Percentiles rank a stretch among this genome's conserved stretches.
Conservation (phyloP, 805 yeast genomes). For the Monosporozyma siamensis region DNA sequence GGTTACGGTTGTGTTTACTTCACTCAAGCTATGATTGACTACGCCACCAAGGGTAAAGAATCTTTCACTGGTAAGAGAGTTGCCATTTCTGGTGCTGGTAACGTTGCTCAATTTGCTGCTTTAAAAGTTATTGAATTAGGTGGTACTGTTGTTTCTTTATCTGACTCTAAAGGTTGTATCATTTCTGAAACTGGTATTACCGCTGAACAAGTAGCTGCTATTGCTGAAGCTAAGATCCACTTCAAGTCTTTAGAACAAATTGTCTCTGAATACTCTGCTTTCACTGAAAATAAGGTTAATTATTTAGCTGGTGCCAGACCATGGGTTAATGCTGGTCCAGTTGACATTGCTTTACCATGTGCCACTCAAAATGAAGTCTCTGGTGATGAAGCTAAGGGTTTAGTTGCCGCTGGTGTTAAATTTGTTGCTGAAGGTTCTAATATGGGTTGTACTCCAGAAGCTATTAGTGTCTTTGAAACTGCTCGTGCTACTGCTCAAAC, state of each 20-base stretch:
- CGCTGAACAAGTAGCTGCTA: conserved; percentile 63
- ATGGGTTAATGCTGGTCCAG: conserved; percentile 85
- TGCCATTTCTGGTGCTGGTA: conserved; percentile 96
- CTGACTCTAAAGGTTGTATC: conserved; percentile 91
- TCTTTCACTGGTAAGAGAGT: conserved; percentile 88
- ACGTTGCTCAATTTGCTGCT: conserved; percentile 99
- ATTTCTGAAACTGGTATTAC: conserved; percentile 76
- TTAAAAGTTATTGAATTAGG: conserved; percentile 95
- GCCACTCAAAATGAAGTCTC: conserved; percentile 98
- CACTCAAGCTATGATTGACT: conserved; percentile 95
- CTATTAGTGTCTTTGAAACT: conserved; percentile 88
- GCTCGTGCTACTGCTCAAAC: conserved; percentile 43
- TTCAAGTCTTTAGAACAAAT: conserved; percentile 68
- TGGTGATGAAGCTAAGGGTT: conserved; percentile 92
- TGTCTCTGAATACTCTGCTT: conserved; percentile 46
- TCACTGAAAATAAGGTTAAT: conserved; percentile 52
- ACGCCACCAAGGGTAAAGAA: conserved; percentile 84
- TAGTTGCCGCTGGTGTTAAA: conserved; percentile 84
- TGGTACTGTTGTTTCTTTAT: conserved; percentile 85
- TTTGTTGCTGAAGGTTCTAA: conserved; percentile 98
- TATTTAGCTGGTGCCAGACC: conserved; percentile 93
- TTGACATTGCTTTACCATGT: conserved; percentile 93
- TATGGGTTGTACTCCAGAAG: conserved; percentile 98
- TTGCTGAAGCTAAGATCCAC: conserved; percentile 70
- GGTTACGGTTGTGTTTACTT: conserved; percentile 97